A percentile compares a stretch with the other conserved stretches of the same genome.
Evolutionary conservation across 768 basidiomycete species (phyloP).

Genomic region (Leccinum subtestaceum): DNA sequence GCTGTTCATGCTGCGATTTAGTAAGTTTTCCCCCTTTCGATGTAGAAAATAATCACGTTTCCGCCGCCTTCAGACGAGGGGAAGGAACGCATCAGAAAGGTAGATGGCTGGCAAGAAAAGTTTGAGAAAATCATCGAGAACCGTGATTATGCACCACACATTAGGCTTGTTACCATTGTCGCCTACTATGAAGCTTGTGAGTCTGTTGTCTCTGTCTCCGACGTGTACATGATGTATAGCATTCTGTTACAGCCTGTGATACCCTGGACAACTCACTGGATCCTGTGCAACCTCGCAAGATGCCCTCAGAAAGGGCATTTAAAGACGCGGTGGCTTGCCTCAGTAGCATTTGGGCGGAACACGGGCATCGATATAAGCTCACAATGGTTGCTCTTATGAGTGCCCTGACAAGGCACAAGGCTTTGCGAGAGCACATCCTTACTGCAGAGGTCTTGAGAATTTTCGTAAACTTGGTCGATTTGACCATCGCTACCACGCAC

Average conservation of each 20-base stretch:
- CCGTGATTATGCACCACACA: slow-evolving; percentile 5
- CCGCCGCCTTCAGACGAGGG: slow-evolving; percentile 12
- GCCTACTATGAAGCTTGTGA: slow-evolving; percentile 23
- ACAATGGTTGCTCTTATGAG: too few relatives aligned
- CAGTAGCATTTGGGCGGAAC: too few relatives aligned
- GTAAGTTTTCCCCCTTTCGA: too few relatives aligned
- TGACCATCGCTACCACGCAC: not conserved
- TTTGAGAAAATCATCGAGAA: slow-evolving; percentile 8
- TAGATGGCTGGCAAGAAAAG: slow-evolving; percentile 7
- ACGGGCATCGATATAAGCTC: too few relatives aligned
- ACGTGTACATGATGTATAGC: not conserved
- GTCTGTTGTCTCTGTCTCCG: not conserved
- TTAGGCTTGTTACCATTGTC: slow-evolving; percentile 20
- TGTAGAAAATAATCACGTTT: not conserved
- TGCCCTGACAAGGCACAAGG: too few relatives aligned
- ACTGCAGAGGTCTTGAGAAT: too few relatives aligned
- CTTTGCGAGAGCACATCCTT: too few relatives aligned
- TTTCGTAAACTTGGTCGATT: slow-evolving; percentile 10
- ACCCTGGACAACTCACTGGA: not conserved
- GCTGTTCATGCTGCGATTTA: too few relatives aligned
- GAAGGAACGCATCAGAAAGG: slow-evolving; percentile 13
- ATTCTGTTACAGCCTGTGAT: not conserved
- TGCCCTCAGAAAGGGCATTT: slow-evolving; percentile 1
- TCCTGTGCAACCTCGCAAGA: not conserved
- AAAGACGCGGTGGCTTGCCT: not conserved